phyloP scores from a whole-genome alignment of 2,329 filamentous ascomycete genomes.

The Rhexocercosporidium sp. region DNA sequence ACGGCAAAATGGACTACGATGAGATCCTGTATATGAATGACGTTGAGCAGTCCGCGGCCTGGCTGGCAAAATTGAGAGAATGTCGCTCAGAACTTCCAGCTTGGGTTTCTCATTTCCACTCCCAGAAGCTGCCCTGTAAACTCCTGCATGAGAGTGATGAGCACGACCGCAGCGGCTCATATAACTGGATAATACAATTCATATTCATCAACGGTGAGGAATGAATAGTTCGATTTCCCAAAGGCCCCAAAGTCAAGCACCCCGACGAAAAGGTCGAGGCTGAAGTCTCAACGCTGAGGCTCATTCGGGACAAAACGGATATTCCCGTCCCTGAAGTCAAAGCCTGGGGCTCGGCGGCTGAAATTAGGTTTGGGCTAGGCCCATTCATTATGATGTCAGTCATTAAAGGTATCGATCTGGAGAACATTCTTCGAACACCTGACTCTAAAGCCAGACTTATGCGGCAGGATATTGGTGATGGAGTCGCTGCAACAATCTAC shows the following conservation, averaged over 20 bases:
- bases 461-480: conserved; percentile 25
- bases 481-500: conserved; percentile 20
- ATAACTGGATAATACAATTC: conserved; percentile 15
- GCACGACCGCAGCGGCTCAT: conserved; percentile 16
- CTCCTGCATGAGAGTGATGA: conserved; percentile 12
- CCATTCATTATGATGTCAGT: conserved; percentile 27
- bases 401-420: conserved; percentile 26
- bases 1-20: no score
- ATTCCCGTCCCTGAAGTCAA: conserved; percentile 34
- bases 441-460: conserved; percentile 17
- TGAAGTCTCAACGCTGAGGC: conserved; percentile 26
- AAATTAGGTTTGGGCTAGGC: conserved; percentile 32
- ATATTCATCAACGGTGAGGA: conserved; percentile 19
- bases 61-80: conserved; percentile 15
- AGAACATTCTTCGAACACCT: conserved; percentile 22
- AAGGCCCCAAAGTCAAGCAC: conserved; percentile 22
- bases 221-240: conserved; percentile 27
- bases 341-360: conserved; percentile 39
- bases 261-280: conserved; percentile 27
- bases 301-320: conserved; percentile 22
- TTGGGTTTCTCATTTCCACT: conserved; percentile 16
- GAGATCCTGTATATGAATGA: no score
- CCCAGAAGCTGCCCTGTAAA: conserved; percentile 13
- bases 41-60: no score
- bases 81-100: conserved; percentile 15